phyloP scores from a whole-genome alignment of 2,329 filamentous ascomycete species.

The Diaporthe sp. region DNA sequence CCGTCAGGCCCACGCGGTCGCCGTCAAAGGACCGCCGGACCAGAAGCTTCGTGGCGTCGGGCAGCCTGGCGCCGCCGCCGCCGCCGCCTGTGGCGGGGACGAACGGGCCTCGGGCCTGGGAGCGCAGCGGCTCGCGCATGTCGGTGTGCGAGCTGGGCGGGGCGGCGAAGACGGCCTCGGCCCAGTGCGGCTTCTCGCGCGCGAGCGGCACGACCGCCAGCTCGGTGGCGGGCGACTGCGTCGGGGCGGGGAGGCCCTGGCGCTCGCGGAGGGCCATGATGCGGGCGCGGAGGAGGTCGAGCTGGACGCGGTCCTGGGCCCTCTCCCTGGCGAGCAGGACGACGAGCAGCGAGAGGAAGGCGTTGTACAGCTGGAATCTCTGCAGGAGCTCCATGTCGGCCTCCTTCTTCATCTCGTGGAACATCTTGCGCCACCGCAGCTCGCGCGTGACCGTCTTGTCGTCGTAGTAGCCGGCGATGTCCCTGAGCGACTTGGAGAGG shows the following conservation, averaged over 20 bases:
- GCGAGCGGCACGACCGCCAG: conserved; percentile 38
- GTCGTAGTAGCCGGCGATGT: conserved; percentile 67
- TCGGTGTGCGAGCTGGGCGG: conserved; percentile 63
- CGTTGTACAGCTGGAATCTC: conserved; percentile 69
- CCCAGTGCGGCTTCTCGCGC: conserved; percentile 69
- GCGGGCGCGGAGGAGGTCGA: conserved; percentile 63
- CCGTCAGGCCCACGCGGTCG: conserved; percentile 64
- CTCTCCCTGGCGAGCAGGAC: conserved; percentile 66
- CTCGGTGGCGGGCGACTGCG: conserved; percentile 17
- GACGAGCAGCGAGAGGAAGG: conserved; percentile 64
- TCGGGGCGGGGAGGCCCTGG: conserved; percentile 58
- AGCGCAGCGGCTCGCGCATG: conserved; percentile 28
- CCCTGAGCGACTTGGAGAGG: conserved; percentile 64
- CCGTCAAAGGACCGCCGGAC: conserved; percentile 73
- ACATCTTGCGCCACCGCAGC: conserved; percentile 71
- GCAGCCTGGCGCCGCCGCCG: conserved; percentile 56
- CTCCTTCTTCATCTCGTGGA: conserved; percentile 67
- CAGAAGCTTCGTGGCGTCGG: conserved; percentile 64
- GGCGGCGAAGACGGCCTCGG: conserved; percentile 71
- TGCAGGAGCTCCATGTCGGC: conserved; percentile 65
- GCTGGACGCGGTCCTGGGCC: conserved; percentile 67
- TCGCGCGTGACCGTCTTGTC: conserved; percentile 63
- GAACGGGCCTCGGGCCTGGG: conserved; percentile 54
- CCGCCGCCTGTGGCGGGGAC: conserved; percentile 59
- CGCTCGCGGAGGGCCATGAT: conserved; percentile 67